These are phyloP conservation scores for Rhodotorula sp. DNA, from an alignment of 1,284 basidiomycete genomes.

Conservation along the genomic window DNA sequence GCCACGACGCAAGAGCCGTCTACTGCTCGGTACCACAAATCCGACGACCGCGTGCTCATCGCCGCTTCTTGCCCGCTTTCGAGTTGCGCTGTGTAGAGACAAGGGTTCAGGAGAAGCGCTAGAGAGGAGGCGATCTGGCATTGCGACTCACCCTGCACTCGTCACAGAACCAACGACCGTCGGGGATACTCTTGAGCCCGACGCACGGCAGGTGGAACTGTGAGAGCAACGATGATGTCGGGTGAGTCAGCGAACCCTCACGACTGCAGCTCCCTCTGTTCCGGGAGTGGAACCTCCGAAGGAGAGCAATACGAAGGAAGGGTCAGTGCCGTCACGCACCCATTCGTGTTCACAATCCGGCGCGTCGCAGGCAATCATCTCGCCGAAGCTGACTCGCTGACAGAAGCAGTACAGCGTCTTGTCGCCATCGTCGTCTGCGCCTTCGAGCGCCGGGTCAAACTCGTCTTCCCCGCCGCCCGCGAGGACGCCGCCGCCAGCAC, in stretches of 20 bases:
- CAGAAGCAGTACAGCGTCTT: conserved; percentile 83
- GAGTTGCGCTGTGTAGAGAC: conserved; percentile 8
- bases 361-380: conserved; percentile 97
- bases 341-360: conserved; percentile 86
- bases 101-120: neutral
- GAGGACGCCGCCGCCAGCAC: too few species aligned
- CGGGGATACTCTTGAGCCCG: conserved; percentile 65
- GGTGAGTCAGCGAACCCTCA: too few species aligned
- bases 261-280: too few species aligned
- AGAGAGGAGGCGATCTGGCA: neutral
- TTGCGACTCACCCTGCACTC: conserved; percentile 51
- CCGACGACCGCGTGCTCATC: neutral
- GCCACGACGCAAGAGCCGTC: too few species aligned
- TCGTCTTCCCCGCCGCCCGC: conserved; percentile 13
- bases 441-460: conserved; percentile 25
- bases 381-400: conserved; percentile 78
- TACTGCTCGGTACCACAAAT: too few species aligned
- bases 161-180: conserved; percentile 80
- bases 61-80: conserved; percentile 32
- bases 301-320: neutral
- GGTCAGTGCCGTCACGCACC: conserved; percentile 59
- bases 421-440: conserved; percentile 60
- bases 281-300: neutral
- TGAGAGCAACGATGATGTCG: too few species aligned
- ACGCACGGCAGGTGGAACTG: conserved; percentile 85